Evolutionary conservation across 2,329 filamentous ascomycete genomes (phyloP).

Genomic region (Diaporthe citriasiana): DNA sequence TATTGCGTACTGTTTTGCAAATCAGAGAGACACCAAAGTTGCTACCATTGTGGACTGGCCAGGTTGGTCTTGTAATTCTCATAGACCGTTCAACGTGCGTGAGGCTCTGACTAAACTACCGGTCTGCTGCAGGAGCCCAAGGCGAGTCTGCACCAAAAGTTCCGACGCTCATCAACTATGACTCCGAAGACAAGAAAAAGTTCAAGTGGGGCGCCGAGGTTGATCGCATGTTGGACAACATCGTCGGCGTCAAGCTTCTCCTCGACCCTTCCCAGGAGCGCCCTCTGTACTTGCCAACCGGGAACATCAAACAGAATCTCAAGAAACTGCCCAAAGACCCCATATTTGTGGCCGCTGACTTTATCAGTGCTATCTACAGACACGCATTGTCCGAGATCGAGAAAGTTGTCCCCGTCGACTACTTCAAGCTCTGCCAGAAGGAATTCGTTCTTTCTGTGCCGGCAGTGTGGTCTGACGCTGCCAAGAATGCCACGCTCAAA

Average conservation of each 20-base stretch:
- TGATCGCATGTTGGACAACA: not conserved
- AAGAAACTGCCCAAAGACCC: not conserved
- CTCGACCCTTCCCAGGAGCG: not conserved
- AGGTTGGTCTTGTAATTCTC: not conserved
- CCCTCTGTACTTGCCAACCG: not conserved
- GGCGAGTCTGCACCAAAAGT: not conserved
- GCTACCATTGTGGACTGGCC: not conserved
- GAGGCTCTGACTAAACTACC: not conserved
- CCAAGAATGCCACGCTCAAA: not conserved
- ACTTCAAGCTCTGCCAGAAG: not conserved
- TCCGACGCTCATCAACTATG: not conserved
- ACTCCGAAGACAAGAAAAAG: not conserved
- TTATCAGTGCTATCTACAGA: not conserved
- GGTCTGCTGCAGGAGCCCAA: not conserved
- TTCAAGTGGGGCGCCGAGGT: not conserved
- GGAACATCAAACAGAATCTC: not conserved
- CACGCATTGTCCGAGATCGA: not conserved
- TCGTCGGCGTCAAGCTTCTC: slow-evolving; percentile 1
- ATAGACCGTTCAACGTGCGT: not conserved
- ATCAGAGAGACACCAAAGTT: not conserved
- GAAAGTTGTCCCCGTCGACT: not conserved
- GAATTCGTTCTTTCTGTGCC: slow-evolving; percentile 9
- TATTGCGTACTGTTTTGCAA: not conserved
- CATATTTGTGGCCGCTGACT: not conserved
- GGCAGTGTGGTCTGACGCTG: not conserved